Evolutionary conservation across 1,284 basidiomycete genomes (phyloP).

Genomic region (Apiotrichum veenhuisii): DNA sequence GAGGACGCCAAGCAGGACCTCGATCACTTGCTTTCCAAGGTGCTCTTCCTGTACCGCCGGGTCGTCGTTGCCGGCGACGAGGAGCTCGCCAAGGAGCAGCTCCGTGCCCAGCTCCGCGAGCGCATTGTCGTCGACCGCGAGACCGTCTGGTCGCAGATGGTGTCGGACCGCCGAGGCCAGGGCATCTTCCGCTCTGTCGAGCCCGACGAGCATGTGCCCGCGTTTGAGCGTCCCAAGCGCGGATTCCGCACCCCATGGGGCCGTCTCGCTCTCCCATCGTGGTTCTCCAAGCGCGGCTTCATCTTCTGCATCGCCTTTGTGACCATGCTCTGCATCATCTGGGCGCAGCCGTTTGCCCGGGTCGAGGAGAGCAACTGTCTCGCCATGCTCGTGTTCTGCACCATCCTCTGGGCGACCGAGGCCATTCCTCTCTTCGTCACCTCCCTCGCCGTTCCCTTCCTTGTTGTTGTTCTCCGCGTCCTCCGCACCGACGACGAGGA

Average conservation of each 20-base stretch:
- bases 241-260: slow-evolving; percentile 61
- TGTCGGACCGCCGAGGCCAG: slow-evolving; percentile 56
- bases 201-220: slow-evolving; percentile 54
- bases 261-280: slow-evolving; percentile 51
- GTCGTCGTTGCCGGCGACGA: slow-evolving; percentile 78
- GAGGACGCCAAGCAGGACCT: slow-evolving; percentile 63
- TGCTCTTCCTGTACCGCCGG: slow-evolving; percentile 76
- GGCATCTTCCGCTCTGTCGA: slow-evolving; percentile 68
- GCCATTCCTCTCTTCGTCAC: slow-evolving; percentile 97
- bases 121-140: slow-evolving; percentile 56
- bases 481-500: slow-evolving; percentile 63
- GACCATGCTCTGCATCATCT: slow-evolving; percentile 62
- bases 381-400: slow-evolving; percentile 85
- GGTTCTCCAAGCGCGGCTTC: slow-evolving; percentile 62
- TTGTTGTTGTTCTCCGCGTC: slow-evolving; percentile 85
- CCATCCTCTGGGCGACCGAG: slow-evolving; percentile 94
- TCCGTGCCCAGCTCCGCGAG: slow-evolving; percentile 84
- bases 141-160: slow-evolving; percentile 95
- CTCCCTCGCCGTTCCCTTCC: slow-evolving; percentile 79
- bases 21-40: slow-evolving; percentile 59
- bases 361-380: slow-evolving; percentile 85
- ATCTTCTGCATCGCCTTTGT: slow-evolving; percentile 59
- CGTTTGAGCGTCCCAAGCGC: slow-evolving; percentile 50
- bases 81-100: slow-evolving; percentile 69
- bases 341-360: slow-evolving; percentile 60